Conservation (phyloP, 23 red algal genomes). For the Pyropia yezoensis region DNA sequence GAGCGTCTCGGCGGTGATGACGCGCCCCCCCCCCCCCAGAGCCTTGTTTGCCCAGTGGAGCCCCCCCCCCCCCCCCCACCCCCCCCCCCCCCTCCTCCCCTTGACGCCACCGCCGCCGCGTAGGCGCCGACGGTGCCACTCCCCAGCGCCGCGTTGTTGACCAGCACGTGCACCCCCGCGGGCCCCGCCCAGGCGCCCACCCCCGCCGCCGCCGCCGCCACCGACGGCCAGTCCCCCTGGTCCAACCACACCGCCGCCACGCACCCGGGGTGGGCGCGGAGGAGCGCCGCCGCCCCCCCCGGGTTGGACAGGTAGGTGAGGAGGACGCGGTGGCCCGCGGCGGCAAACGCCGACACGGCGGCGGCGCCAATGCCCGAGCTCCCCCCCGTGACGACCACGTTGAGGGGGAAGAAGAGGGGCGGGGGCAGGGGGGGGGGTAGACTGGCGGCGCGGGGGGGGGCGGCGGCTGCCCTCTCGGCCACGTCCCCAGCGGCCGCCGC, state of each 20-base stretch:
- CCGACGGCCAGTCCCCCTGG: conserved; percentile 34
- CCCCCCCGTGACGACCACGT: conserved; percentile 69
- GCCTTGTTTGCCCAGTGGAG: too few relatives aligned
- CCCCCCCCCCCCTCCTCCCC: too few relatives aligned
- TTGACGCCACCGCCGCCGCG: neutral
- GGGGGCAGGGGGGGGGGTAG: neutral
- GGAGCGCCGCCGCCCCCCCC: conserved; percentile 6
- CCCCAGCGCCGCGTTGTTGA: conserved; percentile 71
- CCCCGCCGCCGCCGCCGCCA: conserved; percentile 23
- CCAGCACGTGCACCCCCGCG: conserved; percentile 45
- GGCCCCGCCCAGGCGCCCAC: conserved; percentile 37
- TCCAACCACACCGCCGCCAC: conserved; percentile 35
- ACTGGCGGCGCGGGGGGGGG: neutral
- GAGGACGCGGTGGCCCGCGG: conserved; percentile 53
- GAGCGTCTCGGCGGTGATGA: too few relatives aligned
- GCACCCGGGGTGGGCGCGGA: conserved; percentile 9
- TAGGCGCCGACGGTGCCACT: conserved; percentile 45
- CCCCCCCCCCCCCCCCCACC: neutral
- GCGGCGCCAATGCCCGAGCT: conserved; percentile 58
- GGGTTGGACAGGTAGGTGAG: conserved; percentile 46
- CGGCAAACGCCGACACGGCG: conserved; percentile 30
- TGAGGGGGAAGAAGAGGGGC: conserved; percentile 1
- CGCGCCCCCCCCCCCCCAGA: too few relatives aligned
- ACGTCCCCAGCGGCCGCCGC: neutral
- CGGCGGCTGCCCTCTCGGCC: neutral